These are phyloP conservation scores for Juncus inflexus DNA, from an alignment of 176 grass and related monocot species.

Conservation along the genomic window DNA sequence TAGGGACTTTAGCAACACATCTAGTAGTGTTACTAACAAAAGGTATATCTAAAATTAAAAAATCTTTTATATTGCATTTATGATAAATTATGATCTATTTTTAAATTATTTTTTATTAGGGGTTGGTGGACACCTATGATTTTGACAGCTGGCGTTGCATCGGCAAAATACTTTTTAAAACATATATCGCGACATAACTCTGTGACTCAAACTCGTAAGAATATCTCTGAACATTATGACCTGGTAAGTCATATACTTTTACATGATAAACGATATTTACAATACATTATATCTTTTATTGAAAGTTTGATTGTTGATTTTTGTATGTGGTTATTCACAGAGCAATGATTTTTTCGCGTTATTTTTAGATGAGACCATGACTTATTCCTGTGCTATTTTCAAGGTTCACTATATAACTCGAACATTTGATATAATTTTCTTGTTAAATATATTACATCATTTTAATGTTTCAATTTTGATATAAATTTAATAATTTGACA, in stretches of 20 bases:
- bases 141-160: constrained; percentile 62
- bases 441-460: background rate
- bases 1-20: constrained; percentile 38
- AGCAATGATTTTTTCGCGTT: constrained; percentile 76
- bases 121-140: constrained; percentile 91
- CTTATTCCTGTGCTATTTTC: constrained; percentile 72
- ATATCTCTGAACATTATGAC: constrained; percentile 91
- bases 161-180: constrained; percentile 70
- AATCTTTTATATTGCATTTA: background rate
- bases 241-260: constrained; percentile 40
- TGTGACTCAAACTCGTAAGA: constrained; percentile 69
- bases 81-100: background rate
- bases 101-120: constrained; percentile 26
- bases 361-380: constrained; percentile 89
- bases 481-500: constrained; percentile 25
- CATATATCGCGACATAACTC: constrained; percentile 68
- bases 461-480: constrained; percentile 2
- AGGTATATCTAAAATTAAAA: constrained; percentile 31
- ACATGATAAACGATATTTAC: background rate
- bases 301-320: background rate
- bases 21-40: constrained; percentile 23
- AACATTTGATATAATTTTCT: background rate
- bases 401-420: constrained; percentile 30
- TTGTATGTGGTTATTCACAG: constrained; percentile 21
- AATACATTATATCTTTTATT: constrained; percentile 5